Evolutionary conservation across 306 rosid genomes (phyloP), one percentile per base, ranked within the genome.

Genomic region (Vigna nakashimae): DNA sequence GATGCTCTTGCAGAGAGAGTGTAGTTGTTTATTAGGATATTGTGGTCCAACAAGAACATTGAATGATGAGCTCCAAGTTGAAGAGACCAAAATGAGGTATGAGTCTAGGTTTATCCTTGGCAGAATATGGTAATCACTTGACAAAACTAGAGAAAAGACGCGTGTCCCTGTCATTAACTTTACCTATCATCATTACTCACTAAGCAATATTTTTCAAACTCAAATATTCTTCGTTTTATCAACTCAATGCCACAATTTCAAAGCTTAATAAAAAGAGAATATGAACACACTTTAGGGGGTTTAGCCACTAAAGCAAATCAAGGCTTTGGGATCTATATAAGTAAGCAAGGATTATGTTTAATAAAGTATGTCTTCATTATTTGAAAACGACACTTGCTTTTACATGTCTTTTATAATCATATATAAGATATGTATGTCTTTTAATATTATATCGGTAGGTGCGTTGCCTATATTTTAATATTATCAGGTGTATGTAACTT

Each of bases 131-230:
- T 30, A 50, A 77, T 81, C 78, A 14, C 78, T 77, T 81, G 53
- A 36, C 67, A 60, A 52, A 59, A 77, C 80, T 20, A 66, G 74
- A 80, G 51, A 84, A 83, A 73, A 84, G 70, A 77, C 67, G 71
- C 63, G 45, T 77, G 85, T 85, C 88, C 79, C 52, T 82, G 79
- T 85, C 88, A 78, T 85, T 82, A 85, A 63, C 86, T 85, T 82
- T 82, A 82, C 50, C 76, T 34, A 78, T 78, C 77, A 85, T 82
- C 75, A 85, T 78, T 85, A 78, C 69, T 64, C 72, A 85, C 81
- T 74, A 78, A 77, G 8, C 53, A 72, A 84, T 76, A 55, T 68
- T 84, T 80, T 76, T 67, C 64, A 72, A 59, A 58, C 65, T 56
- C 68, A 51, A 50, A 38, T 59, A 63, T 80, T 77, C 58, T 45